Evolutionary conservation across 2,329 filamentous ascomycete species (phyloP).

Genomic region (Colletotrichum spaethianum): DNA sequence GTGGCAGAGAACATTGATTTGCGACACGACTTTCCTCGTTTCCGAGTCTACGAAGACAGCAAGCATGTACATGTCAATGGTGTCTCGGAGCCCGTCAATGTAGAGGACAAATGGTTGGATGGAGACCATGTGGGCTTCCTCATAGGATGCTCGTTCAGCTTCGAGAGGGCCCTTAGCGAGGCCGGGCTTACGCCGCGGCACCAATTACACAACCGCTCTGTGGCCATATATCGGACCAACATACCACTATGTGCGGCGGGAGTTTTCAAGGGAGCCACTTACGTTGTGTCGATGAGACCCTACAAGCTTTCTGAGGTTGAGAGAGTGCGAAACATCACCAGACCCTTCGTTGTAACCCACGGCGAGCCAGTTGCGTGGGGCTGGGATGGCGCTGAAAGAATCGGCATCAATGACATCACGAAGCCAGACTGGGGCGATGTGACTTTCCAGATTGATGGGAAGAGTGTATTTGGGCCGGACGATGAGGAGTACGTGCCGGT

Average conservation of each 20-base stretch:
- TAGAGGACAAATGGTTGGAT: slow-evolving; percentile 66
- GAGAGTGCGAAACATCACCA: slow-evolving; percentile 67
- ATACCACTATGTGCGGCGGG: slow-evolving; percentile 71
- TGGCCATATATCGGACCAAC: slow-evolving; percentile 74
- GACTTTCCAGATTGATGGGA: slow-evolving; percentile 57
- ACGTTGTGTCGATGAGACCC: slow-evolving; percentile 75
- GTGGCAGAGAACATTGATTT: slow-evolving; percentile 64
- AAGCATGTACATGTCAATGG: slow-evolving; percentile 49
- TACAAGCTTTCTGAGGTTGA: slow-evolving; percentile 66
- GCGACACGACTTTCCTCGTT: slow-evolving; percentile 70
- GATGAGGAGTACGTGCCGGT: slow-evolving; percentile 65
- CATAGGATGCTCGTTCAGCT: slow-evolving; percentile 75
- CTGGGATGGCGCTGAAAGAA: slow-evolving; percentile 65
- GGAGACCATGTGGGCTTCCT: slow-evolving; percentile 72
- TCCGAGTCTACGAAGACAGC: slow-evolving; percentile 70
- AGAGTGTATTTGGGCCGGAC: slow-evolving; percentile 46
- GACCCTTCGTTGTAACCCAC: slow-evolving; percentile 69
- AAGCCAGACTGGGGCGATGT: slow-evolving; percentile 71
- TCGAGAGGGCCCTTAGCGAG: slow-evolving; percentile 68
- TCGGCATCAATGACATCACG: slow-evolving; percentile 70
- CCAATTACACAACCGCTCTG: slow-evolving; percentile 61
- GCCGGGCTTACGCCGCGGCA: slow-evolving; percentile 69
- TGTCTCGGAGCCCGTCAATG: slow-evolving; percentile 51
- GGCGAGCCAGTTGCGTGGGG: slow-evolving; percentile 77
- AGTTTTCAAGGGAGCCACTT: slow-evolving; percentile 67